Evolutionary conservation across 1,139 yeast genomes (phyloP).

Genomic region (Diutina sp.): DNA sequence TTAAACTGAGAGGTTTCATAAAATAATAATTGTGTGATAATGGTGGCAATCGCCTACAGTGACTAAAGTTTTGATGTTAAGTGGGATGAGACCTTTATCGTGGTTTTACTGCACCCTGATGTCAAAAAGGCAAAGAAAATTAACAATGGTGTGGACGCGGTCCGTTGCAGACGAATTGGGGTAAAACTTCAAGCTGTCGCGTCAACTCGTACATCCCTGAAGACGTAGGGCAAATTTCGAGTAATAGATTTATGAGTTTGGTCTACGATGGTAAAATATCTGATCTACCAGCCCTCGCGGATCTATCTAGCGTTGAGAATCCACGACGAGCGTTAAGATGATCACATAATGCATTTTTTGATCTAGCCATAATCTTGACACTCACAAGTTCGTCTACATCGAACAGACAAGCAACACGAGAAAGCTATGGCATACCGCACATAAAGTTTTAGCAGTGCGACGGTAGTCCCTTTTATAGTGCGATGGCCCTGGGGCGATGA

Average conservation of each 20-base stretch:
- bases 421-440: slow-evolving; percentile 47
- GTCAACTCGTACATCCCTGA: background rate
- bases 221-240: background rate
- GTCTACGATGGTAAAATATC: slow-evolving; percentile 13
- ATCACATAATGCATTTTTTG: slow-evolving; percentile 21
- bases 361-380: slow-evolving; percentile 45
- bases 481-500: background rate
- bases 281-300: slow-evolving; percentile 40
- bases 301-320: slow-evolving; percentile 8
- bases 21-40: too few relatives aligned
- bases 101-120: too few relatives aligned
- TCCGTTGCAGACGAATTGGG: background rate
- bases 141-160: too few relatives aligned
- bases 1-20: background rate
- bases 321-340: slow-evolving; percentile 38
- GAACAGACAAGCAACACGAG: slow-evolving; percentile 47
- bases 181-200: background rate
- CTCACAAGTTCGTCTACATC: slow-evolving; percentile 41
- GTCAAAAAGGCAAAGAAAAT: too few relatives aligned
- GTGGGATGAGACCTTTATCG: too few relatives aligned
- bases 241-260: background rate
- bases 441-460: slow-evolving; percentile 6
- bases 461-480: background rate
- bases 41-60: too few relatives aligned
- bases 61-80: too few relatives aligned